These are phyloP conservation scores for Lindgomyces ingoldianus DNA, from an alignment of 495 filamentous ascomycete genomes.

Conservation along the genomic window DNA sequence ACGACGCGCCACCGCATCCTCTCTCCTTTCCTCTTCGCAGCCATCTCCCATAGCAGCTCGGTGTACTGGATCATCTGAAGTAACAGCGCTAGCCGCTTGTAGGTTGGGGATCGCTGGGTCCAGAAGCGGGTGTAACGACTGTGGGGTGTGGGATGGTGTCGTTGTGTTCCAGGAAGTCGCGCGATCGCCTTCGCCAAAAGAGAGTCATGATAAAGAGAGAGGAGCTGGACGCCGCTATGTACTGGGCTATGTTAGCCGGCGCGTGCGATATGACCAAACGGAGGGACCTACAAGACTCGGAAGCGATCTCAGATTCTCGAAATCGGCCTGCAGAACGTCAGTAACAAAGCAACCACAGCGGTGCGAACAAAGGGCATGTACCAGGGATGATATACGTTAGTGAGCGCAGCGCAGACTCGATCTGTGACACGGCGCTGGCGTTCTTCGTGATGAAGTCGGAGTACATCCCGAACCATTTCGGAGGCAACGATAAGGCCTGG, in stretches of 20 bases:
- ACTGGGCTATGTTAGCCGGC: constrained; percentile 48
- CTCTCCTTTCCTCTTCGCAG: constrained; percentile 82
- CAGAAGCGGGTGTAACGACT: constrained; percentile 90
- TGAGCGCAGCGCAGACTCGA: constrained; percentile 87
- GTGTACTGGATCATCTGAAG: constrained; percentile 92
- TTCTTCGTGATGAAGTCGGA: constrained; percentile 93
- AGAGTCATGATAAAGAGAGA: constrained; percentile 92
- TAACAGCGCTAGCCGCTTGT: constrained; percentile 73
- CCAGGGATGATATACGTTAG: constrained; percentile 95
- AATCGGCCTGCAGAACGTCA: constrained; percentile 67
- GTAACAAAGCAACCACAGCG: constrained; percentile 5
- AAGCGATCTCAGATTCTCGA: constrained; percentile 89
- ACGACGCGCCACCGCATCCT: constrained; percentile 84
- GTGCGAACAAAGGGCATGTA: constrained; percentile 42
- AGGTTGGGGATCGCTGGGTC: constrained; percentile 71
- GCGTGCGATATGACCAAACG: not conserved
- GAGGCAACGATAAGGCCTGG: constrained; percentile 54
- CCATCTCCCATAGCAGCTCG: constrained; percentile 82
- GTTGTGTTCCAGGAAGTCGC: constrained; percentile 45
- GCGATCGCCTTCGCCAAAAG: constrained; percentile 70
- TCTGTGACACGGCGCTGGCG: constrained; percentile 83
- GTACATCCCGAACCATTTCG: constrained; percentile 78
- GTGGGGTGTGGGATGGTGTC: constrained; percentile 67
- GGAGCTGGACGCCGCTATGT: constrained; percentile 81
- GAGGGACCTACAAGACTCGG: constrained; percentile 67